Evolutionary conservation across 352 stramenopile genomes (phyloP).

Genomic region (Pythium aphanidermatum): DNA sequence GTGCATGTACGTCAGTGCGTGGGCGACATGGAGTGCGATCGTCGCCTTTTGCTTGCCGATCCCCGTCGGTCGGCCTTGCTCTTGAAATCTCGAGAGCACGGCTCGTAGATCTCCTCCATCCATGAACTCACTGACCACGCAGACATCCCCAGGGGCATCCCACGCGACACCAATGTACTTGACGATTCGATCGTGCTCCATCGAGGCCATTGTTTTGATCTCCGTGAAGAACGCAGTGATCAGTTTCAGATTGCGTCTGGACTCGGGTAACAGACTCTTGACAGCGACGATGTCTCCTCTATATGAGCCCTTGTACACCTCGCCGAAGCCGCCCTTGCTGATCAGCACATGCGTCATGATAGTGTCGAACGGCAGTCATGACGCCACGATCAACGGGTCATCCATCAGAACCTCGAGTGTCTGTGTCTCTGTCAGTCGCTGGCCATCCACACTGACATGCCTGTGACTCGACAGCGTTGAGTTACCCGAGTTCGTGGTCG

Average conservation of each 20-base stretch:
- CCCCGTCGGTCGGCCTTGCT: slow-evolving; percentile 4
- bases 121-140: slow-evolving; percentile 24
- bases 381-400: slow-evolving; percentile 1
- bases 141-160: slow-evolving; percentile 13
- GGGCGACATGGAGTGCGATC: slow-evolving; percentile 34
- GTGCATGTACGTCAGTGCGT: slow-evolving; percentile 50
- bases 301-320: slow-evolving; percentile 4
- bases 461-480: too few relatives aligned
- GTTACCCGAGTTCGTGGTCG: too few relatives aligned
- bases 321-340: slow-evolving; percentile 5
- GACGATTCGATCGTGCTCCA: slow-evolving; percentile 11
- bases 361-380: slow-evolving; percentile 9
- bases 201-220: slow-evolving; percentile 2
- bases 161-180: slow-evolving; percentile 5
- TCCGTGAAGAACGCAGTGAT: slow-evolving; percentile 5
- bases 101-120: slow-evolving; percentile 22
- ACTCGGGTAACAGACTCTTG: neutral
- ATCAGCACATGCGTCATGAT: slow-evolving; percentile 6
- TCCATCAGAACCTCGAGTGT: too few relatives aligned
- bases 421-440: too few relatives aligned
- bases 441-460: too few relatives aligned
- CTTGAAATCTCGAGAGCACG: slow-evolving; percentile 1
- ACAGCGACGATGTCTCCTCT: slow-evolving; percentile 1
- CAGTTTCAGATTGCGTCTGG: neutral
- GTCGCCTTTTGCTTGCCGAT: slow-evolving; percentile 37